phyloP scores from a whole-genome alignment of 2,329 filamentous ascomycete species.

The Tolypocladium album region DNA sequence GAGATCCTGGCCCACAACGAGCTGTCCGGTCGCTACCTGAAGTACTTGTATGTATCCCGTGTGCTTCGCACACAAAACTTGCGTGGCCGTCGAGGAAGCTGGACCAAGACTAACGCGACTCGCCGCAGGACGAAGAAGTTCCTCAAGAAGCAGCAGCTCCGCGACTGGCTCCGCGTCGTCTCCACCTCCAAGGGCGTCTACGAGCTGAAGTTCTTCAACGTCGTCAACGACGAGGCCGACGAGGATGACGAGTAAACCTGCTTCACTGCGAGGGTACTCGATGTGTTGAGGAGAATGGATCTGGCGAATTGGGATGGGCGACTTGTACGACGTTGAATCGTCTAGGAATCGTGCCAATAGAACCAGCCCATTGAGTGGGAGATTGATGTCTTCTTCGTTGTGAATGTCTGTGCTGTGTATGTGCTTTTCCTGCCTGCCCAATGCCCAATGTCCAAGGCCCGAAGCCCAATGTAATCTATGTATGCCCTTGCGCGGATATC shows the following conservation, averaged over 20 bases:
- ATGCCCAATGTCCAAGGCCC: background rate
- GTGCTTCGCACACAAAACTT: background rate
- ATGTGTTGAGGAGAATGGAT: background rate
- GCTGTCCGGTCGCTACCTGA: constrained; percentile 97
- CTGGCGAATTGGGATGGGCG: background rate
- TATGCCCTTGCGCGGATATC: background rate
- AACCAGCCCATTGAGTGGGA: background rate
- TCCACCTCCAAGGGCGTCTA: constrained; percentile 97
- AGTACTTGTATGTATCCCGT: constrained; percentile 75
- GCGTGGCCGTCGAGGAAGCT: background rate
- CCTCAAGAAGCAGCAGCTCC: constrained; percentile 99
- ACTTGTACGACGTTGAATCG: background rate
- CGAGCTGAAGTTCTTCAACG: constrained; percentile 99
- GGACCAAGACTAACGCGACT: background rate
- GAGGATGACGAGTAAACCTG: constrained; percentile 90
- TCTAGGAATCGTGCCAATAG: background rate
- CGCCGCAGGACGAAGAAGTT: constrained; percentile 91
- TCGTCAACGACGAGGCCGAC: constrained; percentile 94
- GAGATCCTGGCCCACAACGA: constrained; percentile 96
- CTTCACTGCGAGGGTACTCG: constrained; percentile 2
- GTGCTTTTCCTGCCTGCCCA: background rate
- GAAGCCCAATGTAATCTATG: background rate
- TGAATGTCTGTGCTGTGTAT: background rate
- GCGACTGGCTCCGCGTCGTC: constrained; percentile 99
- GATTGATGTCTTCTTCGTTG: background rate